These are phyloP conservation scores for Vigna reflexopilosa DNA, from an alignment of 306 rosid genomes.

Conservation along the genomic window DNA sequence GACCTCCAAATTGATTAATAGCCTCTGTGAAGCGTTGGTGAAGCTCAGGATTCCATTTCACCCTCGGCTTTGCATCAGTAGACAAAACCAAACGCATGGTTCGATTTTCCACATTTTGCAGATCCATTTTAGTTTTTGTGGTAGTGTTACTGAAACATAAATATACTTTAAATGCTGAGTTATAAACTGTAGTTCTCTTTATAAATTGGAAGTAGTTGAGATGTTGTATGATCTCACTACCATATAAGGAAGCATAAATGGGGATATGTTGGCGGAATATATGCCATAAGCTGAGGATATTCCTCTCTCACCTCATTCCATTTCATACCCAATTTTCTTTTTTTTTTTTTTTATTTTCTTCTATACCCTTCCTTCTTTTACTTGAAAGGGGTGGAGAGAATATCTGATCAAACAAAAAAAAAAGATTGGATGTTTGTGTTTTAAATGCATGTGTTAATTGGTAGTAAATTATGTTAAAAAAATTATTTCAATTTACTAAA, in stretches of 20 bases:
- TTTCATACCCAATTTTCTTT: constrained; percentile 59
- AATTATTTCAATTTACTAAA: too few relatives aligned
- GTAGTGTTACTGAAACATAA: constrained; percentile 53
- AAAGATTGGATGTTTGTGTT: too few relatives aligned
- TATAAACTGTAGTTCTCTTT: constrained; percentile 54
- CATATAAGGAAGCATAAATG: constrained; percentile 94
- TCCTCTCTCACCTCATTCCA: constrained; percentile 51
- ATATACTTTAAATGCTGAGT: constrained; percentile 46
- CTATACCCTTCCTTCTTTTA: constrained; percentile 62
- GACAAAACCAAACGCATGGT: constrained; percentile 81
- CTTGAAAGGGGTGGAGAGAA: constrained; percentile 76
- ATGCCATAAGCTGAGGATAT: constrained; percentile 82
- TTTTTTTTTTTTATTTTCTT: background rate
- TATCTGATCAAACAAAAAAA: constrained; percentile 66
- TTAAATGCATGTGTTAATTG: too few relatives aligned
- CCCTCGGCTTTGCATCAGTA: constrained; percentile 90
- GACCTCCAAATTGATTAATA: constrained; percentile 74
- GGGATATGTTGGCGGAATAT: constrained; percentile 92
- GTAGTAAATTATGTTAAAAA: too few relatives aligned
- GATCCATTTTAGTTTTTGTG: constrained; percentile 49
- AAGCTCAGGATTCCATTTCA: constrained; percentile 90
- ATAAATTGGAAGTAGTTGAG: constrained; percentile 60
- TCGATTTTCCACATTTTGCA: constrained; percentile 56
- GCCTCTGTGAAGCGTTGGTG: constrained; percentile 80
- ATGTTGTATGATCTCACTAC: constrained; percentile 70